Evolutionary conservation across 148 eudicot genomes (phyloP).

Genomic region (Nyssa sinensis): DNA sequence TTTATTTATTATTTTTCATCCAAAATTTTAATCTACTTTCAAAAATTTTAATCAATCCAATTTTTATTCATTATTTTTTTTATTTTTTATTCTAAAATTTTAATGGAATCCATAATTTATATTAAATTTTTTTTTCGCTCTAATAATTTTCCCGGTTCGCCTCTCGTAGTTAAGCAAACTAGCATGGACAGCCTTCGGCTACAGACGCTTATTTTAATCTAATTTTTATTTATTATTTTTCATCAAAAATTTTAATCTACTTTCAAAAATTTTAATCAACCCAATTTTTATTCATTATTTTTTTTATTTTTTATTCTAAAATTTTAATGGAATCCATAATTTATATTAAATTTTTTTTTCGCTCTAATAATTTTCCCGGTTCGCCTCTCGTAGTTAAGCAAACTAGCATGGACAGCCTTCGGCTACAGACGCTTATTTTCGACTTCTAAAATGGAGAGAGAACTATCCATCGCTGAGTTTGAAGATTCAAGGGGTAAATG

Average conservation of each 20-base stretch:
- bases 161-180: slow-evolving; percentile 71
- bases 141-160: too few species aligned
- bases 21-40: too few species aligned
- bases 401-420: slow-evolving; percentile 69
- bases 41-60: too few species aligned
- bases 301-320: too few species aligned
- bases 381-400: slow-evolving; percentile 75
- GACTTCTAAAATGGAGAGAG: slow-evolving; percentile 70
- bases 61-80: too few species aligned
- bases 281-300: too few species aligned
- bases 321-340: too few species aligned
- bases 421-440: slow-evolving; percentile 51
- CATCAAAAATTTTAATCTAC: too few species aligned
- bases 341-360: neutral
- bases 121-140: neutral
- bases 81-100: too few species aligned
- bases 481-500: slow-evolving; percentile 26
- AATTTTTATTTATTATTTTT: neutral
- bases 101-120: too few species aligned
- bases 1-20: too few species aligned
- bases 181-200: slow-evolving; percentile 64
- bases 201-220: slow-evolving; percentile 60
- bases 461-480: slow-evolving; percentile 67
- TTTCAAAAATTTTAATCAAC: too few species aligned
- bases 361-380: slow-evolving; percentile 14